phyloP scores from a whole-genome alignment of 2,329 filamentous ascomycete genomes.

The Cryphonectria japonica region DNA sequence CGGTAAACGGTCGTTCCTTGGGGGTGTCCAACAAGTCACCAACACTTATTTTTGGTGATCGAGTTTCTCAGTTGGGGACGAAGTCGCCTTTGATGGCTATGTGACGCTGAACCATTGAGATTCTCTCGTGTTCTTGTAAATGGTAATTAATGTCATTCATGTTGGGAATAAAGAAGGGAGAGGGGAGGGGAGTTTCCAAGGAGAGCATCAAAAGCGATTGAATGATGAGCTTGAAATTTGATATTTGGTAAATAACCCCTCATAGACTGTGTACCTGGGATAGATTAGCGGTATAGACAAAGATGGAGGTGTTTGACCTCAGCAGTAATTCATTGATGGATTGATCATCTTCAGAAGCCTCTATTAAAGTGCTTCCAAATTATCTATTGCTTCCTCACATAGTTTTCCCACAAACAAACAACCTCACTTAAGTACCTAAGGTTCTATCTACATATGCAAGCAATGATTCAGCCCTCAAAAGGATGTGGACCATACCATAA shows the following conservation, averaged over 20 bases:
- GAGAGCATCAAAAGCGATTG: too few species aligned
- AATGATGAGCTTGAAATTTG: not conserved
- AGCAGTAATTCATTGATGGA: not conserved
- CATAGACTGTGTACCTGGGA: not conserved
- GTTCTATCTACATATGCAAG: not conserved
- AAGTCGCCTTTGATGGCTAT: not conserved
- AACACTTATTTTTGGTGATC: not conserved
- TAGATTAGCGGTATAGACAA: not conserved
- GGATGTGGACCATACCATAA: too few species aligned
- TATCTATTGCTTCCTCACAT: not conserved
- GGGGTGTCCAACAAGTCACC: not conserved
- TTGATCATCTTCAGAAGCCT: not conserved
- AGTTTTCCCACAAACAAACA: not conserved
- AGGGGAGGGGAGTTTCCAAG: too few species aligned
- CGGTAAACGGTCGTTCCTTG: conserved; percentile 39
- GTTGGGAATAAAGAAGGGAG: not conserved
- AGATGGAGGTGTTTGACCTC: not conserved
- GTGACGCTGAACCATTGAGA: not conserved
- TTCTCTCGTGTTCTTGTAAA: not conserved
- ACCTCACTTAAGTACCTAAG: too few species aligned
- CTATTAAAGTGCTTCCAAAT: not conserved
- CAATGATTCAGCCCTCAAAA: not conserved
- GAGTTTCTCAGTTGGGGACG: not conserved
- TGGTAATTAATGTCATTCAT: not conserved
- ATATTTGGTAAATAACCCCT: not conserved